A percentile compares a stretch with the other conserved stretches of the same genome.
These are phyloP conservation scores for Chloranthus sessilifolius DNA, from an alignment of 164 flowering plant genomes.

Conservation along the genomic window DNA sequence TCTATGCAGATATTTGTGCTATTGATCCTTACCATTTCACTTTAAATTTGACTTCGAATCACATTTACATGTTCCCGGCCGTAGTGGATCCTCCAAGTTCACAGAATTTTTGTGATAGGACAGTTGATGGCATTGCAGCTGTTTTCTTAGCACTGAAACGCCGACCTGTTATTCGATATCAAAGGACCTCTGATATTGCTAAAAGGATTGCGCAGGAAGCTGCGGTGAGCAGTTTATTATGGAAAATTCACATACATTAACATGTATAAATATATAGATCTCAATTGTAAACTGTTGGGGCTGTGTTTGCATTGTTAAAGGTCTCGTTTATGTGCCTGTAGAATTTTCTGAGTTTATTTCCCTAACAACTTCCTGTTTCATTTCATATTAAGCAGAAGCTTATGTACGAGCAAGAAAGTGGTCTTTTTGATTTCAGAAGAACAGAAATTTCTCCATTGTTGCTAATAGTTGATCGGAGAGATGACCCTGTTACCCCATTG, in stretches of 20 bases:
- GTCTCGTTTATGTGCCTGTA: neutral
- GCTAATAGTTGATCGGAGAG: slow-evolving; percentile 81
- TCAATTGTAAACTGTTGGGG: too few relatives aligned
- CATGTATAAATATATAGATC: too few relatives aligned
- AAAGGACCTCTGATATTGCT: slow-evolving; percentile 85
- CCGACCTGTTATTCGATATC: slow-evolving; percentile 86
- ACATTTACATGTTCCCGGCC: slow-evolving; percentile 91
- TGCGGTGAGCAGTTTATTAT: slow-evolving; percentile 39
- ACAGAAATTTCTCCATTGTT: slow-evolving; percentile 85
- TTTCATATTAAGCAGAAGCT: slow-evolving; percentile 48
- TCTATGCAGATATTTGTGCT: slow-evolving; percentile 92
- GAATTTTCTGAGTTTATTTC: neutral
- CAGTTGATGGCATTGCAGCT: slow-evolving; percentile 88
- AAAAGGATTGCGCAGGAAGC: slow-evolving; percentile 91
- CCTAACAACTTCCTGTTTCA: neutral
- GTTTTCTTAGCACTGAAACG: slow-evolving; percentile 82
- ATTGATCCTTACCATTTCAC: slow-evolving; percentile 80
- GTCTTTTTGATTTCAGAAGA: slow-evolving; percentile 93
- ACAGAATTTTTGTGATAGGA: slow-evolving; percentile 75
- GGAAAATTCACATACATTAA: neutral
- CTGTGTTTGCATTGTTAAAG: neutral
- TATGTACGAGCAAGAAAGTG: slow-evolving; percentile 96
- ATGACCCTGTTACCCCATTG: slow-evolving; percentile 93
- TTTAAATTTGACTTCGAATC: slow-evolving; percentile 58
- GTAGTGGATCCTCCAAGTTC: slow-evolving; percentile 69